Base-by-base conservation (phyloP, 371 early-diverging fungal genomes). In the Dinochytrium kinnereticum region DNA sequence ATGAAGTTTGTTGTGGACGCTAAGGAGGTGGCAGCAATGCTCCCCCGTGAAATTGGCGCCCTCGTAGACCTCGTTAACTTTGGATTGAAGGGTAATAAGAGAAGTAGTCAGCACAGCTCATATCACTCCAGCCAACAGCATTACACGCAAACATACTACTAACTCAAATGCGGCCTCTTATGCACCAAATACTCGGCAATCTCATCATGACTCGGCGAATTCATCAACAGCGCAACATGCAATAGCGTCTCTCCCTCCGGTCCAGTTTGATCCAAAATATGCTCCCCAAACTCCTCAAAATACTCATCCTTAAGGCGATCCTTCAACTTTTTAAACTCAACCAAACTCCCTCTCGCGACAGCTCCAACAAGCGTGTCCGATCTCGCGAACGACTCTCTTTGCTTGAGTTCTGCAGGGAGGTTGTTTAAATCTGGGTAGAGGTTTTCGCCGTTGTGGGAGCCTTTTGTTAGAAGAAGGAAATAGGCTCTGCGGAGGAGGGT, bases 21-120 rank as follows among this genome's bases (percentile, higher is more conserved):
- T 65, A 2, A 70, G 39, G 40, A 79, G 67, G 39, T 79, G 79
- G 7, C 51, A 55, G 24, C 59, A 53, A 26, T 51, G 57, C 59
- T 79, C 79, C 10, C 79, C 79, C 26, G 26, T 26, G 39, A 65
- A 76, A 19, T 38, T 44, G 38, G 64, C 19, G 24, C 71, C 70
- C 59, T 73, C 67, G 65, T 70, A 76, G 19, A 51, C 24, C 17
- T 33, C 26, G 66, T 79, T 72, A 68, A 76, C 78, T 78, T 30
- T 31, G 31, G 10, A 5, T 2, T 3, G 49, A 19, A 21, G 5
- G 24, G 26, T 49, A 15, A 34, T 17, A 34, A 34, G 3, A 13
- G 24, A 17, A 21, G 3, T 37, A 34, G n/a, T n/a, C n/a, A n/a
- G n/a, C n/a, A n/a, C n/a, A n/a, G n/a, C n/a, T n/a, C n/a, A n/a